phyloP scores from a whole-genome alignment of 2,329 filamentous ascomycete genomes.

The Rhytidhysteron rufulum region DNA sequence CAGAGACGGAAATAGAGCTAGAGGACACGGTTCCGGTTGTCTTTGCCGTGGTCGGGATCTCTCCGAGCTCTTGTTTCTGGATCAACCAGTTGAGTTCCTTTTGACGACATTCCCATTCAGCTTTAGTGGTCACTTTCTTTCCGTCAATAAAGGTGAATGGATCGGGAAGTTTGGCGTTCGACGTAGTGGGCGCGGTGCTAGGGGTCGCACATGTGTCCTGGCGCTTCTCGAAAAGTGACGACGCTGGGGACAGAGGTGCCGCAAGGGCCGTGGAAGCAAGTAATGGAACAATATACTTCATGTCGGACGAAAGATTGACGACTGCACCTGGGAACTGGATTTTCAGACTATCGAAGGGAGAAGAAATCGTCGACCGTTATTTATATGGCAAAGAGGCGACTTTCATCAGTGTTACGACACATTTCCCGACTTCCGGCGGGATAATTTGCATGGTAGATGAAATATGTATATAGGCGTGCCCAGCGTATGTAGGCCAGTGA shows the following conservation, averaged over 20 bases:
- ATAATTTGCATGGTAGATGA: conserved; percentile 25
- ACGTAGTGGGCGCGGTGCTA: conserved; percentile 24
- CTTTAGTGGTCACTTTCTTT: conserved; percentile 29
- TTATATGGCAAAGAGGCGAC: conserved; percentile 6
- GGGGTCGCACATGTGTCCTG: conserved; percentile 28
- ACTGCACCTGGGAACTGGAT: conserved; percentile 7
- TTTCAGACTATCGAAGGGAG: conserved; percentile 7
- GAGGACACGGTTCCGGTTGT: conserved; percentile 27
- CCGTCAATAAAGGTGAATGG: conserved; percentile 38
- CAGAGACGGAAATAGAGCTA: conserved; percentile 31
- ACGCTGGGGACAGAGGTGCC: too few species aligned
- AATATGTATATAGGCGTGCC: conserved; percentile 13
- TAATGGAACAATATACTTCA: conserved; percentile 30
- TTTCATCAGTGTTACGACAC: neutral
- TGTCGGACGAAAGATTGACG: conserved; percentile 11
- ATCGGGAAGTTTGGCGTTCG: conserved; percentile 32
- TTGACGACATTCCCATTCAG: conserved; percentile 34
- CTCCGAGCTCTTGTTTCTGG: conserved; percentile 36
- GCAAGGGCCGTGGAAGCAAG: conserved; percentile 27
- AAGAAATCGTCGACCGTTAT: conserved; percentile 1
- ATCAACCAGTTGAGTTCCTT: conserved; percentile 32
- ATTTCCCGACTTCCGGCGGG: conserved; percentile 15
- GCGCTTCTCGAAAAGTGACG: conserved; percentile 24
- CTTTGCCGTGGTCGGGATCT: conserved; percentile 33
- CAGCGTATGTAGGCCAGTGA: conserved; percentile 15